These are phyloP conservation scores for Selaginella tamariscina DNA, from an alignment of 75 land plant genomes.

Conservation along the genomic window DNA sequence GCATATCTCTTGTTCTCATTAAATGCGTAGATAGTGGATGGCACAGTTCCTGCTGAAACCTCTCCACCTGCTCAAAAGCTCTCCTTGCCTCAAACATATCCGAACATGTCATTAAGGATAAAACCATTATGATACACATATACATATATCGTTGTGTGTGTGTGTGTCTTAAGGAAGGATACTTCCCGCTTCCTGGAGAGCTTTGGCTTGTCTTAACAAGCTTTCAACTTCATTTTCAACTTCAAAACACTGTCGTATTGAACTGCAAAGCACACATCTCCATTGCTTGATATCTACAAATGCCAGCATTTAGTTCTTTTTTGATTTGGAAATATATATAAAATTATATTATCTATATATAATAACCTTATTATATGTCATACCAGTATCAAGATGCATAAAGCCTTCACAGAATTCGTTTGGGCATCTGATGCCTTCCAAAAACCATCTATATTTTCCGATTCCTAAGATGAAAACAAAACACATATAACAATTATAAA, in stretches of 20 bases:
- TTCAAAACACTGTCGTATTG: neutral
- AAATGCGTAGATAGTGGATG: neutral
- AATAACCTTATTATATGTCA: too few relatives aligned
- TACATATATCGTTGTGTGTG: too few relatives aligned
- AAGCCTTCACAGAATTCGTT: conserved; percentile 44
- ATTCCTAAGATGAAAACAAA: too few relatives aligned
- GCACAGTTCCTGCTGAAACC: neutral
- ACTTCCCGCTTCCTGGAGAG: neutral
- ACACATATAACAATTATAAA: conserved; percentile 49
- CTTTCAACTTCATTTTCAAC: neutral
- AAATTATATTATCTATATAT: too few relatives aligned
- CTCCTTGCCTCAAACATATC: neutral
- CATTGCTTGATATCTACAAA: too few relatives aligned
- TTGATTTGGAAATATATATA: neutral
- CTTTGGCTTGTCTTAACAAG: neutral
- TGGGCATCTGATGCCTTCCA: conserved; percentile 64
- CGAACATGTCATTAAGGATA: neutral
- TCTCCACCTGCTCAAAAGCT: conserved; percentile 5
- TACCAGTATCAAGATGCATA: conserved; percentile 51
- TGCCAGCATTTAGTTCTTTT: neutral
- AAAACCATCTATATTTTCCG: too few relatives aligned
- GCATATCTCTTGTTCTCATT: neutral
- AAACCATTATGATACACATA: neutral
- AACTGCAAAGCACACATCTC: neutral
- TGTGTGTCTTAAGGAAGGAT: too few relatives aligned